phyloP scores from a whole-genome alignment of 345 rosid species.

The Firmiana major region DNA sequence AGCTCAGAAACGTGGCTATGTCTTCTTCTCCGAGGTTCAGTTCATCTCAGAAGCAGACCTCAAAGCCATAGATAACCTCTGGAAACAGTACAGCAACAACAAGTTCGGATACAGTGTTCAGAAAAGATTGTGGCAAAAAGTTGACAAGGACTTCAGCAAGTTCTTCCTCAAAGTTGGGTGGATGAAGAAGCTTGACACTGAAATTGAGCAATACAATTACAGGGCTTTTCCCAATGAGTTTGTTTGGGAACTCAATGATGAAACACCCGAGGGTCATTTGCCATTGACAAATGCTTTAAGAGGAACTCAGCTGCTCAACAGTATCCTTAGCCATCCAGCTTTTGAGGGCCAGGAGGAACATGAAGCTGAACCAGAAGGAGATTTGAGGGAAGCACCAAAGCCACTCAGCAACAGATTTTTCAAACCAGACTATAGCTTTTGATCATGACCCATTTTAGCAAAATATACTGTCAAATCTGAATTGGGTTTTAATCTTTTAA shows the following conservation, averaged over 20 bases:
- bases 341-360: constrained; percentile 39
- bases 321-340: constrained; percentile 77
- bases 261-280: constrained; percentile 80
- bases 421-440: constrained; percentile 64
- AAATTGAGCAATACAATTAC: constrained; percentile 78
- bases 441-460: neutral
- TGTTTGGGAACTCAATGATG: constrained; percentile 69
- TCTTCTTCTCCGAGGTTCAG: constrained; percentile 92
- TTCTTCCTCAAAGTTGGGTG: constrained; percentile 79
- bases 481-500: neutral
- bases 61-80: constrained; percentile 63
- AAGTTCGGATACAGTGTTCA: constrained; percentile 86
- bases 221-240: constrained; percentile 83
- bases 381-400: constrained; percentile 23
- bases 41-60: constrained; percentile 62
- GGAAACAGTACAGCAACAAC: constrained; percentile 64
- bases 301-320: constrained; percentile 66
- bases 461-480: constrained; percentile 5
- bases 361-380: constrained; percentile 14
- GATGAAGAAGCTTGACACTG: constrained; percentile 97
- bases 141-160: constrained; percentile 58
- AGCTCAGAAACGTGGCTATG: constrained; percentile 75
- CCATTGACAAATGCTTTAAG: constrained; percentile 92
- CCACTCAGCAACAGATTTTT: constrained; percentile 34
- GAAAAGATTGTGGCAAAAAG: constrained; percentile 61